Conservation (phyloP, 164 flowering plant genomes). For the Nymphaea colorata region DNA sequence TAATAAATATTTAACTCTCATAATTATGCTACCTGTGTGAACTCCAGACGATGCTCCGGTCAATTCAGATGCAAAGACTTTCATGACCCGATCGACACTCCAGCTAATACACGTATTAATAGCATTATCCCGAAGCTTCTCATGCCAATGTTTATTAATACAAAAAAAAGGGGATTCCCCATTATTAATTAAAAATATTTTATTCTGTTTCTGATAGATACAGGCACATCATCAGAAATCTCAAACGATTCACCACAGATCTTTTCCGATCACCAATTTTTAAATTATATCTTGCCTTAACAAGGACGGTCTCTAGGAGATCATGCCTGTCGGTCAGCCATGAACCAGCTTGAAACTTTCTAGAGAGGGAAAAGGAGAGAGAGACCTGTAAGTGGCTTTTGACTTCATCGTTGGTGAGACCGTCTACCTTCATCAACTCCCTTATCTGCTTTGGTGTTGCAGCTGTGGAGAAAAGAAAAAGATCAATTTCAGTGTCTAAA, state of each 20-base stretch:
- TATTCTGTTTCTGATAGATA: not conserved
- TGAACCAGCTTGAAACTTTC: not conserved
- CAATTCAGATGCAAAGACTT: not conserved
- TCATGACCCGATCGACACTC: not conserved
- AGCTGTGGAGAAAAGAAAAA: conserved; percentile 23
- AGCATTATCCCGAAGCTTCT: not conserved
- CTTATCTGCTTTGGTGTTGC: conserved; percentile 95
- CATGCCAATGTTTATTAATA: not conserved
- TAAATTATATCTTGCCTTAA: not conserved
- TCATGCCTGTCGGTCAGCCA: not conserved
- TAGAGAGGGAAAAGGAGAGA: not conserved
- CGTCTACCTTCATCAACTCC: conserved; percentile 94
- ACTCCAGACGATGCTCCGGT: not conserved
- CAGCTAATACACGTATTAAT: not conserved
- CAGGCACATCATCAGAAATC: not conserved
- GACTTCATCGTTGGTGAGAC: conserved; percentile 94
- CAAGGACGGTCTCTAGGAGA: not conserved
- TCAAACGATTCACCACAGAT: not conserved
- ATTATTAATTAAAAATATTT: no score
- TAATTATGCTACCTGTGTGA: not conserved
- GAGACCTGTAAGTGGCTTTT: conserved; percentile 96
- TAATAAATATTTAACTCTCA: conserved; percentile 70
- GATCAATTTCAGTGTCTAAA: not conserved
- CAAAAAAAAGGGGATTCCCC: not conserved
- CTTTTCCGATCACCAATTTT: not conserved